phyloP scores from a whole-genome alignment of 495 filamentous ascomycete genomes.

The Barbatosphaeria neglecta region DNA sequence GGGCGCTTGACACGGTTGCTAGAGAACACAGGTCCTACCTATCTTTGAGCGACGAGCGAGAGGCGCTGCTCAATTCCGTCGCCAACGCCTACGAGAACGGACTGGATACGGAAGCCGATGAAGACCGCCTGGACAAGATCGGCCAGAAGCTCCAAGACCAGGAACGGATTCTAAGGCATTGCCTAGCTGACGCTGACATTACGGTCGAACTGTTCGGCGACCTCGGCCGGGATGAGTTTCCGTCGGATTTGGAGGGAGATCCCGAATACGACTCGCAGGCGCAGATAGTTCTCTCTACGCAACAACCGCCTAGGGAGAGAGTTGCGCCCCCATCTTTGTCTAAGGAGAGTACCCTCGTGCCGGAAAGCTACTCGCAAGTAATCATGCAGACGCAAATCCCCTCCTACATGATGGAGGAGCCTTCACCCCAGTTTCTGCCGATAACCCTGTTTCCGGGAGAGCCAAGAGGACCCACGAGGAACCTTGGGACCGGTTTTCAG shows the following conservation, averaged over 20 bases:
- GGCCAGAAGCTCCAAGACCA: constrained; percentile 16
- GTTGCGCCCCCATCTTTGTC: constrained; percentile 1
- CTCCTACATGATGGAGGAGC: neutral
- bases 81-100: constrained; percentile 23
- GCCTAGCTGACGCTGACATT: constrained; percentile 22
- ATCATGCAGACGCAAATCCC: constrained; percentile 37
- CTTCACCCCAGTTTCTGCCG: neutral
- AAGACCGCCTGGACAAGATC: constrained; percentile 22
- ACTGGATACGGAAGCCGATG: constrained; percentile 25
- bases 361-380: constrained; percentile 30
- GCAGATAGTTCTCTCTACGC: constrained; percentile 13
- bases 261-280: constrained; percentile 7
- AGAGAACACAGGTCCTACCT: constrained; percentile 15
- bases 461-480: neutral
- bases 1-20: constrained; percentile 16
- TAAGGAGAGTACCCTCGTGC: constrained; percentile 15
- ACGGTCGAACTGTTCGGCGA: constrained; percentile 22
- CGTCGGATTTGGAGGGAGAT: constrained; percentile 3
- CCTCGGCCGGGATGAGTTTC: constrained; percentile 3
- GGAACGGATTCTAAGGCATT: constrained; percentile 13
- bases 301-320: constrained; percentile 3
- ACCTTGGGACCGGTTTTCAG: neutral
- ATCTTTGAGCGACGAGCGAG: constrained; percentile 16
- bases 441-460: neutral
- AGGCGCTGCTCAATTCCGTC: constrained; percentile 22